Evolutionary conservation across 1,284 basidiomycete species (phyloP).

Genomic region (Microbotryum intermedium): DNA sequence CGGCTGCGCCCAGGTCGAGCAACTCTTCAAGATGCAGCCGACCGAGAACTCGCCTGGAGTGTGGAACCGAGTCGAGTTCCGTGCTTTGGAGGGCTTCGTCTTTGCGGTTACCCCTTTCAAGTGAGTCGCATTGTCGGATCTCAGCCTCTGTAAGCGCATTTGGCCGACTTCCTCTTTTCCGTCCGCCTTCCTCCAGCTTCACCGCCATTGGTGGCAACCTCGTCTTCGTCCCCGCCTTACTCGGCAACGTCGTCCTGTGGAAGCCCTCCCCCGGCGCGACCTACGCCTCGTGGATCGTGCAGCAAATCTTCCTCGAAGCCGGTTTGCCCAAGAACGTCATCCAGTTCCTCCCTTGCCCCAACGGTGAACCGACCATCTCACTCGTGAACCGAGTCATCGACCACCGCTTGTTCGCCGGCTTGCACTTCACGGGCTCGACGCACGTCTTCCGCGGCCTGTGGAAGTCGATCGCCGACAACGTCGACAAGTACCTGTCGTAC

Average conservation of each 20-base stretch:
- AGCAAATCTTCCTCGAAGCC: slow-evolving; percentile 88
- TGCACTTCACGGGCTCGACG: slow-evolving; percentile 97
- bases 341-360: slow-evolving; percentile 72
- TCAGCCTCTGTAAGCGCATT: not conserved
- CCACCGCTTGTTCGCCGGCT: slow-evolving; percentile 70
- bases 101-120: slow-evolving; percentile 97
- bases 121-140: slow-evolving; percentile 46
- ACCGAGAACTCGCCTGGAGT: slow-evolving; percentile 72
- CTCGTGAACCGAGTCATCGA: slow-evolving; percentile 66
- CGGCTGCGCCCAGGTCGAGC: slow-evolving; percentile 91
- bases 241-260: slow-evolving; percentile 94
- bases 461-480: slow-evolving; percentile 86
- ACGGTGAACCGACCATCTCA: slow-evolving; percentile 29
- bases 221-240: slow-evolving; percentile 70
- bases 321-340: slow-evolving; percentile 90
- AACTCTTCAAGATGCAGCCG: slow-evolving; percentile 86
- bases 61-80: slow-evolving; percentile 98
- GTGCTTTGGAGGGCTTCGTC: slow-evolving; percentile 93
- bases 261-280: slow-evolving; percentile 94
- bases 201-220: slow-evolving; percentile 95
- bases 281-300: slow-evolving; percentile 87
- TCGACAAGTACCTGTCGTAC: slow-evolving; percentile 78
- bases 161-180: not conserved
- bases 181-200: slow-evolving; percentile 25
- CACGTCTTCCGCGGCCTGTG: slow-evolving; percentile 88